A percentile compares a stretch with the other conserved stretches of the same genome.
Evolutionary conservation across 1,284 basidiomycete genomes (phyloP).

Genomic region (Phellopilus nigrolimitatus): DNA sequence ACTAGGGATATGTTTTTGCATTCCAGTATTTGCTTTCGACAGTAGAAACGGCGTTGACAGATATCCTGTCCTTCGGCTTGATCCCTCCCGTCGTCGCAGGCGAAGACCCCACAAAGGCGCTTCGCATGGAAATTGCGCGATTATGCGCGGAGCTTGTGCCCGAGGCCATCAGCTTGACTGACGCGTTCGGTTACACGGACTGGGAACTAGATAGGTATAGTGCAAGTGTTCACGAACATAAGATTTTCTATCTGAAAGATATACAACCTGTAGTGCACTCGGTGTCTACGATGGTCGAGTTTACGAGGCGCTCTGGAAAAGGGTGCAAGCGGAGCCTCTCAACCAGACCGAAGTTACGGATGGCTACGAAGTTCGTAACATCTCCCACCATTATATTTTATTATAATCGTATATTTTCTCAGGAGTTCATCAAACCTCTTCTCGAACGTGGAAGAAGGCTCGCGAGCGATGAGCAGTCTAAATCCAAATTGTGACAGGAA

Average conservation of each 20-base stretch:
- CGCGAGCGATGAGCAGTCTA: slow-evolving; percentile 21
- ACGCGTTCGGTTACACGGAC: slow-evolving; percentile 74
- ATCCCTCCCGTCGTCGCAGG: slow-evolving; percentile 26
- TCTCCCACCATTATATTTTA: background rate
- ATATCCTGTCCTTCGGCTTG: slow-evolving; percentile 55
- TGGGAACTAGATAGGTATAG: slow-evolving; percentile 74
- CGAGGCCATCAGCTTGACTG: slow-evolving; percentile 64
- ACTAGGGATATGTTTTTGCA: slow-evolving; percentile 1
- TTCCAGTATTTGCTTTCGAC: slow-evolving; percentile 58
- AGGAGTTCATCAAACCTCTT: slow-evolving; percentile 47
- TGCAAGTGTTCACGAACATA: slow-evolving; percentile 2
- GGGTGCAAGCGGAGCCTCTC: slow-evolving; percentile 60
- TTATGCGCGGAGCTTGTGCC: slow-evolving; percentile 54
- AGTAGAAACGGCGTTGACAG: slow-evolving; percentile 48
- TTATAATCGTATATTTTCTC: background rate
- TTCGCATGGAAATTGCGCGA: slow-evolving; percentile 51
- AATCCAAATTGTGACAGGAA: slow-evolving; percentile 4
- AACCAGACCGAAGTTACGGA: slow-evolving; percentile 49
- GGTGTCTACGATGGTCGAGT: slow-evolving; percentile 65
- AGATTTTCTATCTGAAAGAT: no score
- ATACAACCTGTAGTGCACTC: slow-evolving; percentile 41
- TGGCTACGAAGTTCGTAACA: slow-evolving; percentile 46
- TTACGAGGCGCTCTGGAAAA: slow-evolving; percentile 64
- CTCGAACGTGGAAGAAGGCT: slow-evolving; percentile 40
- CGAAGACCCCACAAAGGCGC: slow-evolving; percentile 41